Percentiles rank a stretch among this genome's conserved stretches.
phyloP scores from a whole-genome alignment of 345 rosid genomes.

The Eutrema japonicum region DNA sequence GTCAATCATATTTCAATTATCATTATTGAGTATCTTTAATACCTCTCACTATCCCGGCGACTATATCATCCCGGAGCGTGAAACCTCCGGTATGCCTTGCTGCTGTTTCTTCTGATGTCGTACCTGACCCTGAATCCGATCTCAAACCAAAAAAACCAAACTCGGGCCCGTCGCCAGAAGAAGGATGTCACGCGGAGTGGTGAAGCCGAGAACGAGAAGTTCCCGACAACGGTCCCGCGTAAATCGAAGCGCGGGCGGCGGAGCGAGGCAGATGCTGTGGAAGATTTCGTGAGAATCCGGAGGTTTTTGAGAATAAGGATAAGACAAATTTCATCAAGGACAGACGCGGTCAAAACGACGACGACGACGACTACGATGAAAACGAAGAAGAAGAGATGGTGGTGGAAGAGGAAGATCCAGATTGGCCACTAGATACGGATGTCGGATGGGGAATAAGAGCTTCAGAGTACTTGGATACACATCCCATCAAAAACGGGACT shows the following conservation, averaged over 20 bases:
- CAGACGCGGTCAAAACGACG: slow-evolving; percentile 38
- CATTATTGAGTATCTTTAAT: too few relatives aligned
- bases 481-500: slow-evolving; percentile 64
- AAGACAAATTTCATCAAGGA: slow-evolving; percentile 53
- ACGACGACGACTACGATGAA: slow-evolving; percentile 24
- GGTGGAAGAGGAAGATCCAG: slow-evolving; percentile 78
- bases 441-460: slow-evolving; percentile 94
- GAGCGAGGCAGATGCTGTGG: slow-evolving; percentile 84
- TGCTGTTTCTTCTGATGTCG: slow-evolving; percentile 51
- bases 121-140: slow-evolving; percentile 48
- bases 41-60: not conserved
- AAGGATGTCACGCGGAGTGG: slow-evolving; percentile 31
- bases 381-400: slow-evolving; percentile 51
- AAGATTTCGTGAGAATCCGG: slow-evolving; percentile 71
- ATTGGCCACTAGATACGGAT: slow-evolving; percentile 93
- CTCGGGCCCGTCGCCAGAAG: slow-evolving; percentile 28
- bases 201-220: slow-evolving; percentile 25
- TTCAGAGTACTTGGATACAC: slow-evolving; percentile 85
- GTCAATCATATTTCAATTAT: too few relatives aligned
- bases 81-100: slow-evolving; percentile 42
- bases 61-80: not conserved
- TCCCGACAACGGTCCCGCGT: slow-evolving; percentile 56
- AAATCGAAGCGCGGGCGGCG: slow-evolving; percentile 72
- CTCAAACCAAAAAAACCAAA: slow-evolving; percentile 38
- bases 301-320: slow-evolving; percentile 54